Evolutionary conservation across 495 filamentous ascomycete species (phyloP), one percentile per base, ranked within the genome.

Genomic region (Clavariopsis aquatica): DNA sequence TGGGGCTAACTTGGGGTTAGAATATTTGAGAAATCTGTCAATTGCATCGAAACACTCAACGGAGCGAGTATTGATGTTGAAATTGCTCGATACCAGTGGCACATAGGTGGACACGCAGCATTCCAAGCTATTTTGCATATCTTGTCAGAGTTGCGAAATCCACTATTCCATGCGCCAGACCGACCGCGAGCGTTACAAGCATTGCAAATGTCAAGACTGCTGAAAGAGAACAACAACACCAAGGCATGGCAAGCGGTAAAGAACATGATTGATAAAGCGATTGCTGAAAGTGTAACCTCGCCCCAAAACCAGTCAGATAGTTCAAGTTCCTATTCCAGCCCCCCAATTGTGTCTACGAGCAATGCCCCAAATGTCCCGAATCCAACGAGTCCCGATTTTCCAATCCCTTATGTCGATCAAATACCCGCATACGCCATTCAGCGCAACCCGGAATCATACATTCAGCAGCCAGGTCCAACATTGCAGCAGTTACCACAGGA

Each of bases 81-180:
- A 13, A 60, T 49, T n/a, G 65, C 65, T 20, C 65, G 60, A 15
- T 68, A 64, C 31, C 65, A 59, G 26, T 68, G 65, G 65, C 65
- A 68, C 56, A 68, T 68, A 23, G 51, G 54, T 36, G 23, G 56
- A 17, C 65, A 47, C 38, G 56, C 56, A 12, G 36, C 51, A 12
- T 68, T 64, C 24, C 49, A 62, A 66, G 52, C 67, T 28, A 71
- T 71, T 29, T 65, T 68, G 60, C 65, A 68, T 36, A 57, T 68
- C 3, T 65, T 71, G 0, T 68, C 65, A 15, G 69, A 71, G 43
- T 29, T 71, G 24, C 69, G 65, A 26, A 70, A 70, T 27, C 59
- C 63, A 23, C 23, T 60, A 8, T 70, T 70, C 28, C 41, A 70
- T 15, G 49, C 55, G n/a, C 64, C 59, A 4, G 68, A 70, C 56